Base-by-base conservation (phyloP, 179 eudicot genomes). In the Corrigiola litoralis region DNA sequence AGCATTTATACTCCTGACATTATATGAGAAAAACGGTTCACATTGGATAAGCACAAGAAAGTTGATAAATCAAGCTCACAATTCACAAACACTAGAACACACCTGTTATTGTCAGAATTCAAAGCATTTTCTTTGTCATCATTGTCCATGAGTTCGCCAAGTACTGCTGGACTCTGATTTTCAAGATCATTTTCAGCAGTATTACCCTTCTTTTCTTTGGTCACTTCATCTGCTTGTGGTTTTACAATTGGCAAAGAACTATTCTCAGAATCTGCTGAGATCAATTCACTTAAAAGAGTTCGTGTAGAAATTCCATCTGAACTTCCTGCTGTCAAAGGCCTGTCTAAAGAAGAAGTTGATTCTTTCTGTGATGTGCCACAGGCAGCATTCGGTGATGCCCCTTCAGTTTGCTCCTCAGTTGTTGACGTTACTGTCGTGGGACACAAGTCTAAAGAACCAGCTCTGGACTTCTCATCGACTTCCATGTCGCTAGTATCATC, bases 71-170 rank as follows among this genome's bases (percentile, higher is more conserved):
- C 55, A 17, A 27, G 24, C 20, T 68, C 42, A 37, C 34, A 54
- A 8, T 40, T 20, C n/a, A 42, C 31, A 31, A 1, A 11, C 29
- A 37, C n/a, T 21, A 29, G 24, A 31, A 61, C 77, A 42, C 17
- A 90, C 97, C 97, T 91, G 73, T 75, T 85, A 41, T 48, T 47
- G 63, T 86, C 73, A 66, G 80, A 68, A 57, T 68, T 79, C n/a
- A 54, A 57, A 42, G 73, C 81, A 78, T 90, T 86, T 82, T 95
- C 97, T 77, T 91, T 95, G 74, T 84, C 89, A 65, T 76, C 86
- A 18, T 55, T 66, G 38, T 80, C 79, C 51, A 49, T 50, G 2
- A 23, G 51, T 20, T 78, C 73, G 42, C 34, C 65, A 21, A 47
- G 38, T 41, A 25, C 66, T 25, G 55, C 72, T 53, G 70, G 67